A percentile compares a stretch with the other conserved stretches of the same genome.
Conservation (phyloP, 331 rosid genomes). For the Malus hybrid region DNA sequence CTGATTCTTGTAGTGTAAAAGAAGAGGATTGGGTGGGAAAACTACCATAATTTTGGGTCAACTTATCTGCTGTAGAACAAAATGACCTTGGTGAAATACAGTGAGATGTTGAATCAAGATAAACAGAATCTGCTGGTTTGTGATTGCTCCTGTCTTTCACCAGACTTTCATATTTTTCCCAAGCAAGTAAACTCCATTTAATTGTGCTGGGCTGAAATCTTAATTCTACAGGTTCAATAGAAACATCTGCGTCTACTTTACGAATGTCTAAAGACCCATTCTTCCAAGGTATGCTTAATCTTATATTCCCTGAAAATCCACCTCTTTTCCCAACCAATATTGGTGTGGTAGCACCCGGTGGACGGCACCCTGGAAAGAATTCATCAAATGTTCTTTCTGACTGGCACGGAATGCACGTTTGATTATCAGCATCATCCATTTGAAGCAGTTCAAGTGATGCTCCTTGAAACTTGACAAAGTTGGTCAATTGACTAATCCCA, state of each 20-base stretch:
- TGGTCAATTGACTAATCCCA: constrained; percentile 73
- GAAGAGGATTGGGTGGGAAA: constrained; percentile 25
- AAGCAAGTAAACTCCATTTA: constrained; percentile 50
- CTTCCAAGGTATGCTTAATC: constrained; percentile 86
- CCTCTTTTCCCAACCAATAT: constrained; percentile 54
- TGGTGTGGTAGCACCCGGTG: constrained; percentile 41
- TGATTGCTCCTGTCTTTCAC: constrained; percentile 31
- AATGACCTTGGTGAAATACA: constrained; percentile 29
- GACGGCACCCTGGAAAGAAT: constrained; percentile 19
- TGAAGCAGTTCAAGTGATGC: constrained; percentile 65
- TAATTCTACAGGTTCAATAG: constrained; percentile 61
- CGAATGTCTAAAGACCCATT: constrained; percentile 83
- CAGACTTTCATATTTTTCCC: constrained; percentile 52
- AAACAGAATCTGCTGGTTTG: constrained; percentile 29
- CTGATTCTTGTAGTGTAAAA: constrained; percentile 29
- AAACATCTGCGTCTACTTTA: constrained; percentile 78
- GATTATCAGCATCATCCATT: constrained; percentile 34
- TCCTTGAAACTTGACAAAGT: constrained; percentile 79
- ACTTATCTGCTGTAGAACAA: constrained; percentile 25
- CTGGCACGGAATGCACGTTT: constrained; percentile 16
- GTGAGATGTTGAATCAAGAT: constrained; percentile 28
- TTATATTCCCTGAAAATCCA: constrained; percentile 84
- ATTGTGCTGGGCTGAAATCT: constrained; percentile 74
- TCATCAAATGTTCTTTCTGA: constrained; percentile 31
- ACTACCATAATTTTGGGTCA: constrained; percentile 25